Evolutionary conservation across 176 grass and related monocot species (phyloP).

Genomic region (Ampelocalamus luodianensis): DNA sequence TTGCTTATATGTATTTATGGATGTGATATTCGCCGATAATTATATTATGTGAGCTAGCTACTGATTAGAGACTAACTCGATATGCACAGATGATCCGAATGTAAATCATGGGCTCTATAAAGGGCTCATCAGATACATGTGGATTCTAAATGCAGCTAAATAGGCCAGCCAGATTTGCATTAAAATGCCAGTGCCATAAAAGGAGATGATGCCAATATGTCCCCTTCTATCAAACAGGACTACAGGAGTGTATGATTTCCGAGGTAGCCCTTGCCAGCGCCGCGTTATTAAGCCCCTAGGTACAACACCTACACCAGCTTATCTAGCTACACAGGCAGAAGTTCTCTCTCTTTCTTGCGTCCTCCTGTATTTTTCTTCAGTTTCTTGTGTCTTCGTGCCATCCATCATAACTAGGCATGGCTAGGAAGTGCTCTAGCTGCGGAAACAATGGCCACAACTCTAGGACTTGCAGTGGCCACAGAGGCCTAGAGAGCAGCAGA

Average conservation of each 20-base stretch:
- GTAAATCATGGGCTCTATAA: too few species aligned
- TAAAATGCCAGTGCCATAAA: conserved; percentile 12
- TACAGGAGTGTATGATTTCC: conserved; percentile 31
- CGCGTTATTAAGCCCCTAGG: conserved; percentile 33
- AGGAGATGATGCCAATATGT: conserved; percentile 23
- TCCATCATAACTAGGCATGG: conserved; percentile 46
- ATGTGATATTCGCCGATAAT: too few species aligned
- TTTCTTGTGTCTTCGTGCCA: conserved; percentile 6
- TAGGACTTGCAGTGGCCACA: conserved; percentile 64
- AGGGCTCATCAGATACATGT: not conserved
- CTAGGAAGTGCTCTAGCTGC: conserved; percentile 76
- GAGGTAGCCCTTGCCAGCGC: not conserved
- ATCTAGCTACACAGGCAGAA: not conserved
- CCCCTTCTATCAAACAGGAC: conserved; percentile 17
- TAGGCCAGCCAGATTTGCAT: not conserved
- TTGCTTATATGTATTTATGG: too few species aligned
- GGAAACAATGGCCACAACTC: conserved; percentile 85
- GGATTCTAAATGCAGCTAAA: conserved; percentile 31
- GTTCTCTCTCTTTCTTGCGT: not conserved
- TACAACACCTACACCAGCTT: conserved; percentile 11
- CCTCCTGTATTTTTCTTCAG: conserved; percentile 5
- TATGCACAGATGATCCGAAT: too few species aligned
- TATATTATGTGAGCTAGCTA: too few species aligned
- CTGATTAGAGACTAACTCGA: too few species aligned
- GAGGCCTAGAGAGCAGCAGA: conserved; percentile 11